Percentiles rank a stretch among this genome's conserved stretches.
Evolutionary conservation across 129 eudicot species (phyloP).

Genomic region (Saposhnikovia divaricata): DNA sequence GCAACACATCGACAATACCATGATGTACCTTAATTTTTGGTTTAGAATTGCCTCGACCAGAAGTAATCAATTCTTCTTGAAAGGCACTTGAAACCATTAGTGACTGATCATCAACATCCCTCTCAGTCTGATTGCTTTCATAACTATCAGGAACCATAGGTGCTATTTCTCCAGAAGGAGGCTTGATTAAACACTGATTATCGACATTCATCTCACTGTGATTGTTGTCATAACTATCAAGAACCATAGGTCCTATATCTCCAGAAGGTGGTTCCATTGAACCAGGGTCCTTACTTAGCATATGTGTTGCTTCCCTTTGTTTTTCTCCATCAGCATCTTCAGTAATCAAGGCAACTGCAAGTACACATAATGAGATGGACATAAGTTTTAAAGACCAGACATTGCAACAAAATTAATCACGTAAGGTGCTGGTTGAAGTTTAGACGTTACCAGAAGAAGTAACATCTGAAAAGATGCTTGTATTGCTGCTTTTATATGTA

Average conservation of each 20-base stretch:
- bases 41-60: conserved; percentile 13
- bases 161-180: conserved; percentile 27
- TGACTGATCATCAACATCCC: conserved; percentile 13
- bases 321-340: conserved; percentile 19
- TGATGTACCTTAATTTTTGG: conserved; percentile 13
- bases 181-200: conserved; percentile 13
- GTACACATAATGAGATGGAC: conserved; percentile 13
- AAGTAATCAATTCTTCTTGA: conserved; percentile 23
- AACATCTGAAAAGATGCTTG: conserved; percentile 8
- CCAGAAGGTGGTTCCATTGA: conserved; percentile 25
- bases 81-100: conserved; percentile 24
- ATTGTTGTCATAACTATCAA: conserved; percentile 60
- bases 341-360: conserved; percentile 34
- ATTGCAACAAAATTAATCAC: background rate
- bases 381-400: conserved; percentile 6
- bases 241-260: conserved; percentile 37
- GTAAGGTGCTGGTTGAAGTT: conserved; percentile 10
- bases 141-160: conserved; percentile 61
- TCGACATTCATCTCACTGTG: conserved; percentile 23
- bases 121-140: conserved; percentile 41
- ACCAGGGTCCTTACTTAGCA: conserved; percentile 19
- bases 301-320: conserved; percentile 19
- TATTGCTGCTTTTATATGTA: conserved; percentile 22
- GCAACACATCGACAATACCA: conserved; percentile 19
- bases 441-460: conserved; percentile 38